Percentiles rank a stretch among this genome's conserved stretches.
Conservation (phyloP, 106 monocot genomes). For the Chionographis japonica region DNA sequence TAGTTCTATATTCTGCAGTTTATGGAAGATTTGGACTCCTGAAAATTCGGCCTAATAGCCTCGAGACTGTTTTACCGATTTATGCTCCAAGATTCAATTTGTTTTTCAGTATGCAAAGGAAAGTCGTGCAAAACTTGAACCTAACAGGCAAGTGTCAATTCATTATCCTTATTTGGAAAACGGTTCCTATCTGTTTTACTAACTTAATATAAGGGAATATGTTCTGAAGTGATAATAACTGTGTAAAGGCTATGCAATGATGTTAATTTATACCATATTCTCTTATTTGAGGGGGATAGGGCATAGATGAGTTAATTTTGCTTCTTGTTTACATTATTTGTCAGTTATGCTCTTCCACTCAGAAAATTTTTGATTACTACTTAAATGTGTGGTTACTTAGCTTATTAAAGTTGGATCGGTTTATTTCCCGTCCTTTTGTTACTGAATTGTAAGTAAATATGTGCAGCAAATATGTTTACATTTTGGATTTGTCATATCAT, state of each 20-base stretch:
- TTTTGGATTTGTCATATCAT: no score
- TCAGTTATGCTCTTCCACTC: no score
- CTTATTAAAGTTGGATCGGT: no score
- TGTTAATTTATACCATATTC: no score
- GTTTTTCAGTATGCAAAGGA: conserved; percentile 6
- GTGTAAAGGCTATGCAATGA: not conserved
- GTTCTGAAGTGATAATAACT: not conserved
- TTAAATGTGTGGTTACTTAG: no score
- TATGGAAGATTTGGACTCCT: conserved; percentile 8
- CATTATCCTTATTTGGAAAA: not conserved
- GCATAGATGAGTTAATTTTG: no score
- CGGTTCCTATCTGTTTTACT: not conserved
- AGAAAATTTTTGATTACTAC: no score
- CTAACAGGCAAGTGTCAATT: conserved; percentile 16
- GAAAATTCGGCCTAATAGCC: conserved; percentile 16
- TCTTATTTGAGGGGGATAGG: no score
- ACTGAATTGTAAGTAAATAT: no score
- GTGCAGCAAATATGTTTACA: no score
- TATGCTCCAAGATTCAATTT: conserved; percentile 3
- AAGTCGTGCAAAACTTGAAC: conserved; percentile 11
- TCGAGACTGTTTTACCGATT: not conserved
- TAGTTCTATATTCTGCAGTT: conserved; percentile 7
- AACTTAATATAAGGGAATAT: not conserved
- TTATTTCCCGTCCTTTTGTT: no score
- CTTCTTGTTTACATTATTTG: no score